Base-by-base conservation (phyloP, 2,329 filamentous ascomycete species). In the Botrytis fragariae region DNA sequence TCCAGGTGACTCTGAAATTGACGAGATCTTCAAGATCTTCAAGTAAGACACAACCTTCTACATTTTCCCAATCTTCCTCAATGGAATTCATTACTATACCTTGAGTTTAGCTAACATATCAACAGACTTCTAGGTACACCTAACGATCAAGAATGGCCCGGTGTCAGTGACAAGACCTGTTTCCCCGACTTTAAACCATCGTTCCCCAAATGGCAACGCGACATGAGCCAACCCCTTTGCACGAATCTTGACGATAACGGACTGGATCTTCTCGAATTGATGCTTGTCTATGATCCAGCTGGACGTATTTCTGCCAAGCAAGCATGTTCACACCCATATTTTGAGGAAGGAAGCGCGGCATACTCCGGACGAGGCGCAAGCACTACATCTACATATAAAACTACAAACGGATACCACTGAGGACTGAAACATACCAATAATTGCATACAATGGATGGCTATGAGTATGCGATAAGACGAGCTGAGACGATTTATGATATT, bases 21-120 rank as follows among this genome's bases (percentile, higher is more conserved):
- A 97, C 80, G 93, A 97, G 83, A 97, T 97, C 81, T 97, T 97
- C 87, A 96, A 95, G 85, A 97, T 92, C 81, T 97, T 97, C 90
- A 89, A 91, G 93, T 94, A 85, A 79, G 87, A 42, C 10, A 3
- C 45, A 57, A 42, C n/a, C 18, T 68, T 57, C 2, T 78, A 5
- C 20, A 20, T 2, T 44, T 20, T 25, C 25, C 6, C 64, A 20
- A 42, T 54, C 42, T 32, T 64, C 25, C 10, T 39, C 29, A 22
- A 59, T 65, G n/a, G 35, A 16, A 42, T 10, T 42, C 5, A 68
- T 25, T 12, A 42, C 2, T 57, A 29, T 37, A 54, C 3, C 8
- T 45, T 37, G 12, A 62, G 22, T 16, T 54, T 62, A 61, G 37
- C 77, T 81, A 68, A 81, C 72, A 61, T 65, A 51, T 75, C 92